Percentiles rank a stretch among this genome's conserved stretches.
These are phyloP conservation scores for Ceratobasidium sp. DNA, from an alignment of 1,284 basidiomycete species.

Conservation along the genomic window DNA sequence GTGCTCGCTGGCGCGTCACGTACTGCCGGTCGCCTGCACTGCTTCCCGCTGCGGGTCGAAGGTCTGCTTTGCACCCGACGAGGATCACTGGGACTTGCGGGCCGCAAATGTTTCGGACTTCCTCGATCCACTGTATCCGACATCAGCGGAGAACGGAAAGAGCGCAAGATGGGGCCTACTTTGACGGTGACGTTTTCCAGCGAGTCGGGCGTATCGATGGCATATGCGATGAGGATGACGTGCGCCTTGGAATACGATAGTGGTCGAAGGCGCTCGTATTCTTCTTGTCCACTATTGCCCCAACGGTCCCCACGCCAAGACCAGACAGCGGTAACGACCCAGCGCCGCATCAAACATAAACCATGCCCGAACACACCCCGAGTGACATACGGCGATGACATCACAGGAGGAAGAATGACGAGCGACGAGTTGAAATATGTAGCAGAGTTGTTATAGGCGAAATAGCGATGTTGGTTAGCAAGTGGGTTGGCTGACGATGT, in stretches of 20 bases:
- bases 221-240: constrained; percentile 97
- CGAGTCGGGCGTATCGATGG: constrained; percentile 96
- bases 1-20: constrained; percentile 44
- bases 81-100: constrained; percentile 82
- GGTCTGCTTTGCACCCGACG: constrained; percentile 87
- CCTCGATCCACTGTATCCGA: constrained; percentile 88
- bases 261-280: constrained; percentile 81
- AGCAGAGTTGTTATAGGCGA: no score
- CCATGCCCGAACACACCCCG: no score
- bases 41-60: constrained; percentile 66
- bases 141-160: no score
- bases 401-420: no score
- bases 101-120: constrained; percentile 93
- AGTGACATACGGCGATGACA: no score
- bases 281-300: constrained; percentile 44
- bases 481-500: no score
- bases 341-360: no score
- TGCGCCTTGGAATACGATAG: constrained; percentile 98
- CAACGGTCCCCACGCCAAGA: neutral
- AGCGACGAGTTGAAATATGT: no score
- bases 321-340: no score
- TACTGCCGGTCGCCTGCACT: constrained; percentile 46
- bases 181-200: constrained; percentile 95
- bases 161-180: no score
- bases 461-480: no score